phyloP scores from a whole-genome alignment of 2,329 filamentous ascomycete genomes.

The Pestalotiopsis sp. region DNA sequence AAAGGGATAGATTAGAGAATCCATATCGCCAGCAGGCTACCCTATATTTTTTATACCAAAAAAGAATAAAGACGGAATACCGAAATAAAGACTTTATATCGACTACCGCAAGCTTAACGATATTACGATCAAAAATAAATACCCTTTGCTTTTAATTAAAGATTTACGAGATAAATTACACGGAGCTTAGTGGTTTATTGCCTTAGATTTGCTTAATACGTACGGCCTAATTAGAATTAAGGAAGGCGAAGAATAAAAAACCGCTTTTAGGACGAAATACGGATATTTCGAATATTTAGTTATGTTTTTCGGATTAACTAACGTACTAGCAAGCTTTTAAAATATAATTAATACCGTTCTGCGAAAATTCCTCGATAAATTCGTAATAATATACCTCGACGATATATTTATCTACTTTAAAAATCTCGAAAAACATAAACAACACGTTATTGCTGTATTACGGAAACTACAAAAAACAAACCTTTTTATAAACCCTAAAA shows the following conservation, averaged over 20 bases:
- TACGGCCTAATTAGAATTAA: constrained; percentile 11
- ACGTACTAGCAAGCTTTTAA: constrained; percentile 9
- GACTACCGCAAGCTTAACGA: constrained; percentile 11
- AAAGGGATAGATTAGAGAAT: too few species aligned
- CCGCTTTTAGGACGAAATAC: constrained; percentile 4
- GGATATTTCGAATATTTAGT: constrained; percentile 12
- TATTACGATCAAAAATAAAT: neutral
- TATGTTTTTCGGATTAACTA: constrained; percentile 4
- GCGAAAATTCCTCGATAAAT: constrained; percentile 10
- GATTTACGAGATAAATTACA: neutral
- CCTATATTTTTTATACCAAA: too few species aligned
- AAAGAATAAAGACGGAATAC: neutral
- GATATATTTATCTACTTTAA: constrained; percentile 11
- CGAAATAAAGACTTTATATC: constrained; percentile 10
- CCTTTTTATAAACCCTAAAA: too few species aligned
- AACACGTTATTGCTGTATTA: too few species aligned
- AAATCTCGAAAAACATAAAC: too few species aligned
- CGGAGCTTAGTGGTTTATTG: constrained; percentile 11
- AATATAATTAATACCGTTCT: constrained; percentile 10
- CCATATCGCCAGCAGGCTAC: too few species aligned
- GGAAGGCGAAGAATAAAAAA: neutral
- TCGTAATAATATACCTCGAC: constrained; percentile 10
- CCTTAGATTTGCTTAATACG: constrained; percentile 8
- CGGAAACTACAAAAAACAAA: too few species aligned
- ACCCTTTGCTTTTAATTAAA: constrained; percentile 11